Conservation (phyloP, 148 eudicot species). For the Rhododendron kiyosumense region DNA sequence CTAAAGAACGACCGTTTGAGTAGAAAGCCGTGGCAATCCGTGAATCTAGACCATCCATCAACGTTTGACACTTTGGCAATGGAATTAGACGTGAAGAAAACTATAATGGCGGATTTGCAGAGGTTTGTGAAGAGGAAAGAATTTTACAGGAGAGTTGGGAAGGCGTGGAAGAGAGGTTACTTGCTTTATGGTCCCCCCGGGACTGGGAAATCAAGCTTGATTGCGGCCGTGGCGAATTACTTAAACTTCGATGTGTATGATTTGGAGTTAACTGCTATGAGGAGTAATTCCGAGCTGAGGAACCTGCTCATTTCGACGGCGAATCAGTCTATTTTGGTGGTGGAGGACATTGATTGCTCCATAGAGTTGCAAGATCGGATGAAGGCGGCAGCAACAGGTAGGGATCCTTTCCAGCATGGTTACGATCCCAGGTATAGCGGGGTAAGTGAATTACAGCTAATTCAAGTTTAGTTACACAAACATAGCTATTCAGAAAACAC, state of each 20-base stretch:
- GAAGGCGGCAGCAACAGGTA: background rate
- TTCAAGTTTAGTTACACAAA: background rate
- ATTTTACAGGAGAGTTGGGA: slow-evolving; percentile 20
- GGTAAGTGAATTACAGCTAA: background rate
- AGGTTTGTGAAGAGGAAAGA: slow-evolving; percentile 25
- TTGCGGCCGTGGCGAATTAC: slow-evolving; percentile 23
- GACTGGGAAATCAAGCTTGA: slow-evolving; percentile 28
- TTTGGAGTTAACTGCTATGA: slow-evolving; percentile 27
- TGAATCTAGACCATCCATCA: slow-evolving; percentile 26
- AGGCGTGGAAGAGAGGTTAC: slow-evolving; percentile 31
- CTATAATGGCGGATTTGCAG: slow-evolving; percentile 25
- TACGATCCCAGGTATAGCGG: background rate
- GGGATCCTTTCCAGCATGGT: background rate
- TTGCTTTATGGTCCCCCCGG: slow-evolving; percentile 28
- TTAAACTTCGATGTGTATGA: slow-evolving; percentile 34
- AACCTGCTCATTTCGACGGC: slow-evolving; percentile 20
- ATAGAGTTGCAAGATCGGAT: slow-evolving; percentile 17
- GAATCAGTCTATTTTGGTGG: slow-evolving; percentile 28
- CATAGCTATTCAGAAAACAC: no score
- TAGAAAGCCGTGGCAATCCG: slow-evolving; percentile 13
- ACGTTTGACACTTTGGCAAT: slow-evolving; percentile 24
- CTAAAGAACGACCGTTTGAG: background rate
- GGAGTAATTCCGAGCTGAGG: slow-evolving; percentile 21
- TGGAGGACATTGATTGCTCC: slow-evolving; percentile 39
- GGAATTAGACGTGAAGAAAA: slow-evolving; percentile 14